Evolutionary conservation across 2,329 filamentous ascomycete genomes (phyloP).

Genomic region (Onygenales sp.): DNA sequence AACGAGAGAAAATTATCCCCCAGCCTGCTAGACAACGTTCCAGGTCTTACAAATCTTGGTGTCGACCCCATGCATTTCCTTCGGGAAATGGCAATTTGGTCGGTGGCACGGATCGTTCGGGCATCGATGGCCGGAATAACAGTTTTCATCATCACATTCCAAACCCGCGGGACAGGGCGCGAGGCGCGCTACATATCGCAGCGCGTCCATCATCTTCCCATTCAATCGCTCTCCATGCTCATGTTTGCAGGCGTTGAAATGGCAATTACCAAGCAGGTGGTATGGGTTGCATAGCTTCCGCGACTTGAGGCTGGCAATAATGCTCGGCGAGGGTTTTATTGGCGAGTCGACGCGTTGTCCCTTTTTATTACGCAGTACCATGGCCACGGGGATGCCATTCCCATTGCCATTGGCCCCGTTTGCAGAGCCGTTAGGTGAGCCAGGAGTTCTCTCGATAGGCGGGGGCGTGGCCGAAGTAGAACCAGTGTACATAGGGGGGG

Average conservation of each 20-base stretch:
- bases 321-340: constrained; percentile 11
- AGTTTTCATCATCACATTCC: constrained; percentile 19
- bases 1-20: too few relatives aligned
- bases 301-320: constrained; percentile 17
- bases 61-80: constrained; percentile 15
- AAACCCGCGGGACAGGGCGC: constrained; percentile 19
- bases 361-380: constrained; percentile 1
- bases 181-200: constrained; percentile 23
- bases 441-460: not conserved
- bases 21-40: not conserved
- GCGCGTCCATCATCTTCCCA: constrained; percentile 14
- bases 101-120: constrained; percentile 10
- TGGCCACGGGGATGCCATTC: not conserved
- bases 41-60: constrained; percentile 10
- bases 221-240: constrained; percentile 17
- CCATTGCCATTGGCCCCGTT: not conserved
- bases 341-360: constrained; percentile 16
- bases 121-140: constrained; percentile 21
- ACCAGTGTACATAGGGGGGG: not conserved
- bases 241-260: constrained; percentile 17
- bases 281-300: constrained; percentile 26
- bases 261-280: constrained; percentile 20
- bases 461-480: not conserved
- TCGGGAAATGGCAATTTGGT: constrained; percentile 16
- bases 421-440: not conserved